Percentiles rank a stretch among this genome's conserved stretches.
These are phyloP conservation scores for Rhodamnia argentea DNA, from an alignment of 345 rosid genomes.

Conservation along the genomic window DNA sequence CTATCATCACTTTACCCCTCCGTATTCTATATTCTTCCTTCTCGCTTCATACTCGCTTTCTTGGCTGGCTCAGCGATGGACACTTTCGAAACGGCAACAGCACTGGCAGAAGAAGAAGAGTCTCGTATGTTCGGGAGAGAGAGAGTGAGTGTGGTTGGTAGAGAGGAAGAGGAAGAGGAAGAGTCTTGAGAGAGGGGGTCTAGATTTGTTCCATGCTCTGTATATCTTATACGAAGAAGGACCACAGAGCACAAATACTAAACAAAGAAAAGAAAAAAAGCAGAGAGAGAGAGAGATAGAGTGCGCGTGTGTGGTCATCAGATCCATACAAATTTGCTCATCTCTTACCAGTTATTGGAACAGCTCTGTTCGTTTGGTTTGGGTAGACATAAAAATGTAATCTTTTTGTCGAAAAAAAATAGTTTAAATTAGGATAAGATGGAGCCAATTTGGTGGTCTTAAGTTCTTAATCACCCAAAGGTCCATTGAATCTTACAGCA, in stretches of 20 bases:
- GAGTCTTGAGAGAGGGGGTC: not conserved
- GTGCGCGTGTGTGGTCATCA: not conserved
- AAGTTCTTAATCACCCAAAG: not conserved
- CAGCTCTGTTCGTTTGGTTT: not conserved
- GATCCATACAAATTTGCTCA: not conserved
- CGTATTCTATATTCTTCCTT: not conserved
- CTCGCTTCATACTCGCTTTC: not conserved
- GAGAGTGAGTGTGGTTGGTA: not conserved
- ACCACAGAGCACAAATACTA: not conserved
- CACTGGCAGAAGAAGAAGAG: not conserved
- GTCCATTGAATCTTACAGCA: not conserved
- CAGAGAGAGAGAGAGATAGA: not conserved
- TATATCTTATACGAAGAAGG: not conserved
- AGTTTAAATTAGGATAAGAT: not conserved
- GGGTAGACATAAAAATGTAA: not conserved
- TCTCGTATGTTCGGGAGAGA: not conserved
- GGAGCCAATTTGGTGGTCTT: not conserved
- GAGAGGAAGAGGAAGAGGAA: not conserved
- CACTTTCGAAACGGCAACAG: not conserved
- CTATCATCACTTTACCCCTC: constrained; percentile 26
- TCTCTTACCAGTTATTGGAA: not conserved
- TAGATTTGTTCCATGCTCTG: not conserved
- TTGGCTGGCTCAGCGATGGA: constrained; percentile 8
- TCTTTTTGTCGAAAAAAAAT: not conserved
- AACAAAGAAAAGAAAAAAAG: not conserved